Evolutionary conservation across 495 filamentous ascomycete species (phyloP).

Genomic region (Astrocystis sublimbata): DNA sequence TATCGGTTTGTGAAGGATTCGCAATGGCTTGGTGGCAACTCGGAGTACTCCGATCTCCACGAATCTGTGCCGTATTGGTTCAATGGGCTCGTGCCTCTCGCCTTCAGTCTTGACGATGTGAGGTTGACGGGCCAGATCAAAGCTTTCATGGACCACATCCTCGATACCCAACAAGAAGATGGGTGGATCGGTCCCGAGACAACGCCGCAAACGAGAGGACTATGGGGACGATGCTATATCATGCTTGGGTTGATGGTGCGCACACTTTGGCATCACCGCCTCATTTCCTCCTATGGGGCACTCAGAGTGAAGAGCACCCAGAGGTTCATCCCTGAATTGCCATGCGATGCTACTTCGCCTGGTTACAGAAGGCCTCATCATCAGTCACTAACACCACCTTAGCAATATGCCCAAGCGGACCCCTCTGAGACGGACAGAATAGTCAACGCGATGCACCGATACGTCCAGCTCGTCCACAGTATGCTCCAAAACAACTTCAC

Average conservation of each 20-base stretch:
- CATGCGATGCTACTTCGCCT: too few species aligned
- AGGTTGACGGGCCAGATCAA: slow-evolving; percentile 58
- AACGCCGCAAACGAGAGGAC: slow-evolving; percentile 40
- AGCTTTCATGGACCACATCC: slow-evolving; percentile 48
- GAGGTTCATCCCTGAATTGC: too few species aligned
- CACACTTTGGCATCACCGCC: background rate
- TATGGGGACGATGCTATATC: slow-evolving; percentile 58
- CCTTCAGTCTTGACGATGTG: slow-evolving; percentile 56
- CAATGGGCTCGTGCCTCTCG: slow-evolving; percentile 65
- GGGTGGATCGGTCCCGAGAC: slow-evolving; percentile 66
- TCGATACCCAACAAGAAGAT: slow-evolving; percentile 55
- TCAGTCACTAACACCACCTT: slow-evolving; percentile 31
- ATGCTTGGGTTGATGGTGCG: slow-evolving; percentile 53
- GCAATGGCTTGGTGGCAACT: slow-evolving; percentile 55
- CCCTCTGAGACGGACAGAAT: slow-evolving; percentile 37
- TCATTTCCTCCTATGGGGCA: background rate
- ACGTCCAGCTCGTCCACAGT: slow-evolving; percentile 40
- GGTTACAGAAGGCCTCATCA: slow-evolving; percentile 11
- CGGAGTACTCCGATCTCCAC: slow-evolving; percentile 60
- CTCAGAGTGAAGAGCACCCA: slow-evolving; percentile 7
- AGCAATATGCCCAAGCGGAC: slow-evolving; percentile 56
- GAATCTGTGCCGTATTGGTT: slow-evolving; percentile 68
- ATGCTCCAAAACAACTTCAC: slow-evolving; percentile 57
- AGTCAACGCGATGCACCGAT: slow-evolving; percentile 42
- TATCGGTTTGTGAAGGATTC: slow-evolving; percentile 58